These are phyloP conservation scores for Apiotrichum laibachii DNA, from an alignment of 1,284 basidiomycete species.

Conservation along the genomic window DNA sequence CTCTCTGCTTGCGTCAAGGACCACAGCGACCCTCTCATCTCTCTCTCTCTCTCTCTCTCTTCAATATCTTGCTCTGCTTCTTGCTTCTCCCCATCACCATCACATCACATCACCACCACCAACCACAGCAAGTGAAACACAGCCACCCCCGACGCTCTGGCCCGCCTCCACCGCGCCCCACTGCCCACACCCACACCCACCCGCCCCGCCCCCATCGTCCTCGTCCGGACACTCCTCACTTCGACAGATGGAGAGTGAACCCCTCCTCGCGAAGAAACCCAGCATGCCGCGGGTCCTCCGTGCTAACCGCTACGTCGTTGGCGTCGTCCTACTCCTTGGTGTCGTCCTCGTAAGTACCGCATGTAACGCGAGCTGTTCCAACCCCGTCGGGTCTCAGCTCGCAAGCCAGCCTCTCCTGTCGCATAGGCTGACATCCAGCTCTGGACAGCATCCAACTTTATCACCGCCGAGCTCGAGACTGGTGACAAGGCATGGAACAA, in stretches of 20 bases:
- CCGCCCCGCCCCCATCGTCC: neutral
- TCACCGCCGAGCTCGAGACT: conserved; percentile 45
- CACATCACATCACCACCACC: too few relatives aligned
- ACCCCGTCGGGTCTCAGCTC: too few relatives aligned
- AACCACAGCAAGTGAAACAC: too few relatives aligned
- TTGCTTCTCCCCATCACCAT: too few relatives aligned
- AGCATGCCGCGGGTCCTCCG: conserved; percentile 8
- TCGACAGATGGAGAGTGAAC: conserved; percentile 26
- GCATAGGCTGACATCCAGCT: conserved; percentile 22
- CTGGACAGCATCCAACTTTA: conserved; percentile 49
- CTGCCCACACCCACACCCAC: neutral
- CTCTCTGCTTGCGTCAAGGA: too few relatives aligned
- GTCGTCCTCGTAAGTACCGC: conserved; percentile 32
- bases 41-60: too few relatives aligned
- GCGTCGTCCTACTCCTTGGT: conserved; percentile 33
- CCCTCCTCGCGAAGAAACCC: conserved; percentile 29
- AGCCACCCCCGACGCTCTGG: neutral
- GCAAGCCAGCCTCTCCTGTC: neutral
- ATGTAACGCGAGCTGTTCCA: neutral
- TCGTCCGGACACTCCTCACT: neutral
- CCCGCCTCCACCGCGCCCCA: neutral
- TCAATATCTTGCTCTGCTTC: too few relatives aligned
- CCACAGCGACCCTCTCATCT: too few relatives aligned
- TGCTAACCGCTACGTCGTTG: conserved; percentile 35
- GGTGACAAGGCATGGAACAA: conserved; percentile 48